phyloP scores from a whole-genome alignment of 2,329 filamentous ascomycete genomes.

The Arthrobotrys sphaeroides region DNA sequence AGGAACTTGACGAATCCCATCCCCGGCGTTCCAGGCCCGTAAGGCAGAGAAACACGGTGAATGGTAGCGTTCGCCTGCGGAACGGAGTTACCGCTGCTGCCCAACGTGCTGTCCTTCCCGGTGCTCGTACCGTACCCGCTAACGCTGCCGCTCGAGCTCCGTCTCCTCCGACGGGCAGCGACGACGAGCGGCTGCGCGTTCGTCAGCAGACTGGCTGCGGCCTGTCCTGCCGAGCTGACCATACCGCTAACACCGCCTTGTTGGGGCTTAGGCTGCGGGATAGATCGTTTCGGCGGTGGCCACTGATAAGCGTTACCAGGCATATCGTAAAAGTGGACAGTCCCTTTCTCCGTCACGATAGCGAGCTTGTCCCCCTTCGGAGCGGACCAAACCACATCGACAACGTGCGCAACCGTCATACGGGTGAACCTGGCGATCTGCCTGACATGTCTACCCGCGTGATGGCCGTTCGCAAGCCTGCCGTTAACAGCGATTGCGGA shows the following conservation, averaged over 20 bases:
- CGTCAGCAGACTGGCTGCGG: conserved; percentile 75
- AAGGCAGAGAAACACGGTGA: conserved; percentile 62
- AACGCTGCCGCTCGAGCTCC: conserved; percentile 56
- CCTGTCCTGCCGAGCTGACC: conserved; percentile 65
- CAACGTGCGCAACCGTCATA: conserved; percentile 88
- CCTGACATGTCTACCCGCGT: conserved; percentile 71
- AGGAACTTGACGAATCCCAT: conserved; percentile 65
- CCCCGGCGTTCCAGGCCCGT: conserved; percentile 59
- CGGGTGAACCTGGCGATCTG: conserved; percentile 89
- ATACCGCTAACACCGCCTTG: conserved; percentile 63
- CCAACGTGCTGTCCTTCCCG: conserved; percentile 62
- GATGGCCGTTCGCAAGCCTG: conserved; percentile 59
- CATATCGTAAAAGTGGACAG: conserved; percentile 89
- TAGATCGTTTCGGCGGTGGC: conserved; percentile 73
- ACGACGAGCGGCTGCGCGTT: conserved; percentile 72
- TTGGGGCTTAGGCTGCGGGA: conserved; percentile 58
- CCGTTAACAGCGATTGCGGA: conserved; percentile 48
- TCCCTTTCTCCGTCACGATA: conserved; percentile 93
- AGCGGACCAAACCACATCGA: conserved; percentile 87
- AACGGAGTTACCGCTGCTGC: conserved; percentile 61
- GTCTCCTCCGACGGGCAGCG: conserved; percentile 68
- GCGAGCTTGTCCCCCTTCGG: conserved; percentile 84
- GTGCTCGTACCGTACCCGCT: conserved; percentile 62
- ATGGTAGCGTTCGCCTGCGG: conserved; percentile 64
- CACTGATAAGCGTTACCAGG: conserved; percentile 83